Evolutionary conservation across 768 basidiomycete species (phyloP).

Genomic region (Phylloporus sp.): DNA sequence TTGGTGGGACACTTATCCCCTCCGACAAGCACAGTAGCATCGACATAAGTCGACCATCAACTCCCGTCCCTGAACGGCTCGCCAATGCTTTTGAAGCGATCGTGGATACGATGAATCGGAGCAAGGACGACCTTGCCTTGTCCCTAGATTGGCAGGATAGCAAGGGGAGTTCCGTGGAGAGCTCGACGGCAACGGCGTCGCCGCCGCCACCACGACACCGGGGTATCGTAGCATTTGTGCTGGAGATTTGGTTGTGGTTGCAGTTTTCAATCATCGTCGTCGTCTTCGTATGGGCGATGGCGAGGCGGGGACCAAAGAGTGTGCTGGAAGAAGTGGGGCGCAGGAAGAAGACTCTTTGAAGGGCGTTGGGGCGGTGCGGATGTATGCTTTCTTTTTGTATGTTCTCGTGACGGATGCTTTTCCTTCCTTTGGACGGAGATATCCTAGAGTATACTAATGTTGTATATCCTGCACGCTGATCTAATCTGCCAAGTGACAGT

Average conservation of each 20-base stretch:
- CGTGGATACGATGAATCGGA: slow-evolving; percentile 36
- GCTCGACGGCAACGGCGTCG: slow-evolving; percentile 8
- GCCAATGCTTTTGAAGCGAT: slow-evolving; percentile 42
- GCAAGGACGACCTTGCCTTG: slow-evolving; percentile 11
- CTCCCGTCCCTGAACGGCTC: slow-evolving; percentile 38
- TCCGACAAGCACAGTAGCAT: slow-evolving; percentile 9
- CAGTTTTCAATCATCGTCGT: slow-evolving; percentile 72
- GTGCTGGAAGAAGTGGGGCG: slow-evolving; percentile 48
- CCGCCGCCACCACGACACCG: slow-evolving; percentile 26
- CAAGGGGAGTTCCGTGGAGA: not conserved
- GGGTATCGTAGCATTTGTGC: slow-evolving; percentile 40
- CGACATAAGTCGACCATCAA: slow-evolving; percentile 24
- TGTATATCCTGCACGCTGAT: slow-evolving; percentile 17
- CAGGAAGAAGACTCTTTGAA: slow-evolving; percentile 20
- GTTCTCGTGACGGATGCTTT: not conserved
- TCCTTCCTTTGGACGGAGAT: slow-evolving; percentile 10
- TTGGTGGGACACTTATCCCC: slow-evolving; percentile 34
- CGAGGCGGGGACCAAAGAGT: slow-evolving; percentile 66
- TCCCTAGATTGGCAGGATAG: slow-evolving; percentile 13
- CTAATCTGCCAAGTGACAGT: too few species aligned
- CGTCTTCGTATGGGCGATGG: slow-evolving; percentile 80
- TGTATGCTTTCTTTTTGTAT: slow-evolving; percentile 4
- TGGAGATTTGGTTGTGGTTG: slow-evolving; percentile 82
- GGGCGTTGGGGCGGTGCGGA: not conserved
- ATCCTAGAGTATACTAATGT: slow-evolving; percentile 20